A percentile compares a stretch with the other conserved stretches of the same genome.
phyloP scores from a whole-genome alignment of 2,329 filamentous ascomycete genomes.

The Phialophora tarda region DNA sequence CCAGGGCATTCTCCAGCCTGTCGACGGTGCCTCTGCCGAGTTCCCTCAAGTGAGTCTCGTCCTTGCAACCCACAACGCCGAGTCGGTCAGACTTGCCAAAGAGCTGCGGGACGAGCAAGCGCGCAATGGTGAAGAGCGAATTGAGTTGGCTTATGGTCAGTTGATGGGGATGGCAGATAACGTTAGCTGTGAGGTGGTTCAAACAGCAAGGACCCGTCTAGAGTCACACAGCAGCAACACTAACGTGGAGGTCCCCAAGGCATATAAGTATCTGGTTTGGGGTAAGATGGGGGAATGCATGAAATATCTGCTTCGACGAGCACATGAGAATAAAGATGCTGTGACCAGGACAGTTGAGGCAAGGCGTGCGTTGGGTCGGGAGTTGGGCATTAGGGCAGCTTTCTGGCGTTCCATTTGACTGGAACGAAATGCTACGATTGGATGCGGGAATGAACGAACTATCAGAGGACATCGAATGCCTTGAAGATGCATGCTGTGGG shows the following conservation, averaged over 20 bases:
- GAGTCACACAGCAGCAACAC: slow-evolving; percentile 43
- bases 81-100: slow-evolving; percentile 66
- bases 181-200: slow-evolving; percentile 60
- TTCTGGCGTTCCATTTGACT: slow-evolving; percentile 22
- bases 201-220: slow-evolving; percentile 50
- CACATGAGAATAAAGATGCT: slow-evolving; percentile 68
- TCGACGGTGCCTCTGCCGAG: slow-evolving; percentile 46
- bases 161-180: slow-evolving; percentile 68
- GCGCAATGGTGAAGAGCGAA: slow-evolving; percentile 48
- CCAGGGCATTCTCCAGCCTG: slow-evolving; percentile 58
- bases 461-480: neutral
- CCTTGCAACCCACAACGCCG: slow-evolving; percentile 81
- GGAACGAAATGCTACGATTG: neutral
- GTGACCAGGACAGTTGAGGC: slow-evolving; percentile 61
- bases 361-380: slow-evolving; percentile 56
- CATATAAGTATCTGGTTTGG: slow-evolving; percentile 64
- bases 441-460: neutral
- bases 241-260: slow-evolving; percentile 50
- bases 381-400: slow-evolving; percentile 51
- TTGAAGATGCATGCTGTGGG: neutral
- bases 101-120: slow-evolving; percentile 56
- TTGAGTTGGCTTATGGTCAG: slow-evolving; percentile 61
- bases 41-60: slow-evolving; percentile 70
- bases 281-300: slow-evolving; percentile 73
- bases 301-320: slow-evolving; percentile 68